phyloP scores from a whole-genome alignment of 176 grass and related monocot species.

The Rhipidocladum racemiflorum region DNA sequence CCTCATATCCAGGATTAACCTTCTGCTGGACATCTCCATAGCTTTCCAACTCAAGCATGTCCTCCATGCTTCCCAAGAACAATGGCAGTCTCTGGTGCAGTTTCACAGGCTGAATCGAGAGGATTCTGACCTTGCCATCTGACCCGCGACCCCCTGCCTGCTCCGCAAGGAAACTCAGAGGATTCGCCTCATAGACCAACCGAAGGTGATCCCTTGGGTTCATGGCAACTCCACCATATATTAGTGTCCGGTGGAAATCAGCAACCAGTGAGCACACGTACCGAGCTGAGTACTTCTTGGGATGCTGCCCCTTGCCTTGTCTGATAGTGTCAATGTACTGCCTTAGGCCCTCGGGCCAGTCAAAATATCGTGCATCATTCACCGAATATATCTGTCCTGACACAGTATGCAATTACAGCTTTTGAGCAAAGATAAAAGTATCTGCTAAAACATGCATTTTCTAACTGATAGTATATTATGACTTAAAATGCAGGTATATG shows the following conservation, averaged over 20 bases:
- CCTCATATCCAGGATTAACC: constrained; percentile 89
- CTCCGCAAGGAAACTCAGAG: constrained; percentile 86
- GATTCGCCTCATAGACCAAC: constrained; percentile 87
- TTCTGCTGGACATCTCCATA: constrained; percentile 84
- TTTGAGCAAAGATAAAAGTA: constrained; percentile 23
- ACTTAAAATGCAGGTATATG: not conserved
- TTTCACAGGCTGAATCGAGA: constrained; percentile 83
- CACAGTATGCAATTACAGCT: constrained; percentile 3
- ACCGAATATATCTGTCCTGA: constrained; percentile 97
- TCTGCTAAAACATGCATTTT: not conserved
- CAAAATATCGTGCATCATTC: constrained; percentile 87
- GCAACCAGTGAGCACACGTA: constrained; percentile 90
- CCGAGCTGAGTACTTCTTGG: constrained; percentile 91
- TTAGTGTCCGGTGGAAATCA: constrained; percentile 80
- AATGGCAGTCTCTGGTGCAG: constrained; percentile 86
- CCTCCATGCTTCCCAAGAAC: constrained; percentile 81
- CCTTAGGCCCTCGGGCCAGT: constrained; percentile 88
- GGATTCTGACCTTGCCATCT: constrained; percentile 73
- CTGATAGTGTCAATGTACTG: constrained; percentile 85
- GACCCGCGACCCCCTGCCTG: constrained; percentile 82
- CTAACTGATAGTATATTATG: not conserved
- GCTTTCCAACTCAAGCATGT: constrained; percentile 94
- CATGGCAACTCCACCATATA: constrained; percentile 89
- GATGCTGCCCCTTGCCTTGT: constrained; percentile 84
- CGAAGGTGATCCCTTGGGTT: constrained; percentile 93